Evolutionary conservation across 768 basidiomycete genomes (phyloP).

Genomic region (Pholiota molesta): DNA sequence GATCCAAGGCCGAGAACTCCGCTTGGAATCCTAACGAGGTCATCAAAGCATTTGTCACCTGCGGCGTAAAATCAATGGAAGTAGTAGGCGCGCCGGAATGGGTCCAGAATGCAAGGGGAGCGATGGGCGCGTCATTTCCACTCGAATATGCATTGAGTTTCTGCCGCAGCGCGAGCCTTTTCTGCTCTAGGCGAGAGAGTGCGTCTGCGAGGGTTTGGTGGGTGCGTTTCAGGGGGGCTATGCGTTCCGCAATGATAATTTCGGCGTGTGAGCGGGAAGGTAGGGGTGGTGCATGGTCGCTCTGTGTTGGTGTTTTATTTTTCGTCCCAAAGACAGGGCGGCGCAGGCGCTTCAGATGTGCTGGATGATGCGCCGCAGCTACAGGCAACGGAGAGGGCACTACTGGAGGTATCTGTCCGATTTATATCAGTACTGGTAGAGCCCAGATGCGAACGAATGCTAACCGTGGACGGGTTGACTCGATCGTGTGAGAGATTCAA

Average conservation of each 20-base stretch:
- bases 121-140: neutral
- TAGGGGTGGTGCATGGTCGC: neutral
- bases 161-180: neutral
- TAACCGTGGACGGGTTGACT: neutral
- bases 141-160: neutral
- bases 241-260: constrained; percentile 21
- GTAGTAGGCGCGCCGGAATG: neutral
- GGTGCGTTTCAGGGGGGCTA: constrained; percentile 28
- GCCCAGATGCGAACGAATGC: neutral
- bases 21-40: constrained; percentile 20
- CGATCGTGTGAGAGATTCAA: neutral
- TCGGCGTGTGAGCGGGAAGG: constrained; percentile 16
- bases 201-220: constrained; percentile 28
- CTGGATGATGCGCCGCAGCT: constrained; percentile 51
- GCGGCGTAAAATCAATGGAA: constrained; percentile 12
- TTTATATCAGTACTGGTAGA: neutral
- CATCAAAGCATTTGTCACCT: constrained; percentile 25
- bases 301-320: constrained; percentile 1
- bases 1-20: constrained; percentile 6
- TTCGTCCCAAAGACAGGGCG: constrained; percentile 28
- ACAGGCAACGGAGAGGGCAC: constrained; percentile 37
- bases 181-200: constrained; percentile 18
- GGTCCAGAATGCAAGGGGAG: constrained; percentile 12
- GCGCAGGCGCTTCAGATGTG: constrained; percentile 34
- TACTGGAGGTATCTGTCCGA: neutral